phyloP scores from a whole-genome alignment of 768 basidiomycete genomes.

The Leccinum subgranulosum region DNA sequence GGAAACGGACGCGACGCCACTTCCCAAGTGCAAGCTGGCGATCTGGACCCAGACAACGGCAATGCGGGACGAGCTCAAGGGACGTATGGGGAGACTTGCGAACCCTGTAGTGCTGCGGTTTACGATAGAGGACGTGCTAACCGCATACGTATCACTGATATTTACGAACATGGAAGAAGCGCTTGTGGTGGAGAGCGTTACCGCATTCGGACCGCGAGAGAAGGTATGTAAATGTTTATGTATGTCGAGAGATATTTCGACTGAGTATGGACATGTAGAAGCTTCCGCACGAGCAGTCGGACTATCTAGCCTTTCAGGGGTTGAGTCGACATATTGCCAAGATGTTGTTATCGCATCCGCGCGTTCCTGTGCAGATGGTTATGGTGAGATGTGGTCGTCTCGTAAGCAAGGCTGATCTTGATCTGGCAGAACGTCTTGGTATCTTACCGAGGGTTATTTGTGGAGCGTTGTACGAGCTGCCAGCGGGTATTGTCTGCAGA shows the following conservation, averaged over 20 bases:
- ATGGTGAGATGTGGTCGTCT: conserved; percentile 37
- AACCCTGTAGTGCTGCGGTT: conserved; percentile 49
- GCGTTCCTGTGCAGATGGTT: conserved; percentile 50
- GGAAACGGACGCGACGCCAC: background rate
- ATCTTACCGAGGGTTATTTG: conserved; percentile 60
- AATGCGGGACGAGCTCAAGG: conserved; percentile 11
- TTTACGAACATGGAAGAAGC: conserved; percentile 33
- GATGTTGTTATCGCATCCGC: conserved; percentile 53
- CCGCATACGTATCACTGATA: conserved; percentile 56
- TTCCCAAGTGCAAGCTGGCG: conserved; percentile 41
- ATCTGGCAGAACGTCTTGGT: conserved; percentile 44
- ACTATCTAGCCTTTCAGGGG: conserved; percentile 59
- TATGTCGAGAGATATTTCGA: background rate
- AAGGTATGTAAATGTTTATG: conserved; percentile 37
- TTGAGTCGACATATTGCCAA: conserved; percentile 65
- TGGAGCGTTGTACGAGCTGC: conserved; percentile 57
- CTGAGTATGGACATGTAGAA: conserved; percentile 39
- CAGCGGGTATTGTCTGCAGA: conserved; percentile 65
- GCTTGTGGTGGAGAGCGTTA: conserved; percentile 59
- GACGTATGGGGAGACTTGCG: conserved; percentile 9
- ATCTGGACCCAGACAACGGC: conserved; percentile 47
- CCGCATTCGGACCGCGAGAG: conserved; percentile 75
- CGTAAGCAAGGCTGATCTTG: background rate
- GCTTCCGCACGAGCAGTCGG: conserved; percentile 65
- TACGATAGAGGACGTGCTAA: conserved; percentile 61